Conservation (phyloP, 2,329 filamentous ascomycete genomes). For the Ceratocystis destructans region DNA sequence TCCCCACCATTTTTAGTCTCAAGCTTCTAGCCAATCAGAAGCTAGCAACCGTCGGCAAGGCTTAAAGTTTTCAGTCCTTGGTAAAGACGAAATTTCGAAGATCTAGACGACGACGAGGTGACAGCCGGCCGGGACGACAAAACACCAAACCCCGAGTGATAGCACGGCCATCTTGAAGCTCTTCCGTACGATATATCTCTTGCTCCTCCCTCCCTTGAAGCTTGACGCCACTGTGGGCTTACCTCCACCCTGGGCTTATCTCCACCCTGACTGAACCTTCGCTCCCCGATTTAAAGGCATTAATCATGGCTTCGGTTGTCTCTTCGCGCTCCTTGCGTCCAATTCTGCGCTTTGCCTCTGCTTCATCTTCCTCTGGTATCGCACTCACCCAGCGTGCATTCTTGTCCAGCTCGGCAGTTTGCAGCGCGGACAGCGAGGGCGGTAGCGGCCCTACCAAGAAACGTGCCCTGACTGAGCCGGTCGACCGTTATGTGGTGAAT, state of each 20-base stretch:
- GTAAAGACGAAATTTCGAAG: background rate
- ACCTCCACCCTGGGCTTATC: background rate
- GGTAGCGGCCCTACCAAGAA: conserved; percentile 12
- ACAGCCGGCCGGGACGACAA: conserved; percentile 1
- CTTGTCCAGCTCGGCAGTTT: background rate
- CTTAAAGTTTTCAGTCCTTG: conserved; percentile 16
- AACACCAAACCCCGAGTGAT: background rate
- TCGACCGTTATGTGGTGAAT: conserved; percentile 14
- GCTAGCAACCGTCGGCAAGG: background rate
- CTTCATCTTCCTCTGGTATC: background rate
- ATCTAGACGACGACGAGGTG: background rate
- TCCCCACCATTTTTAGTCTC: background rate
- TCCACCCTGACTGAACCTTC: background rate
- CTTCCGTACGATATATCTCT: no score
- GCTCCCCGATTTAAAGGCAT: no score
- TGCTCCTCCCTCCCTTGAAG: no score
- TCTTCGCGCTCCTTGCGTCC: conserved; percentile 7
- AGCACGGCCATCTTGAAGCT: background rate
- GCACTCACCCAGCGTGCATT: background rate
- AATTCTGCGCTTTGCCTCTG: background rate
- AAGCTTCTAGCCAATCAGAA: conserved; percentile 9
- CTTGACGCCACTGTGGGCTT: background rate
- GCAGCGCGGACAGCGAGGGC: background rate
- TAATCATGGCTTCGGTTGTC: conserved; percentile 10
- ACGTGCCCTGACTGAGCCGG: conserved; percentile 14